These are phyloP conservation scores for Cutaneotrichosporon sp. DNA, from an alignment of 1,284 basidiomycete species.

Conservation along the genomic window DNA sequence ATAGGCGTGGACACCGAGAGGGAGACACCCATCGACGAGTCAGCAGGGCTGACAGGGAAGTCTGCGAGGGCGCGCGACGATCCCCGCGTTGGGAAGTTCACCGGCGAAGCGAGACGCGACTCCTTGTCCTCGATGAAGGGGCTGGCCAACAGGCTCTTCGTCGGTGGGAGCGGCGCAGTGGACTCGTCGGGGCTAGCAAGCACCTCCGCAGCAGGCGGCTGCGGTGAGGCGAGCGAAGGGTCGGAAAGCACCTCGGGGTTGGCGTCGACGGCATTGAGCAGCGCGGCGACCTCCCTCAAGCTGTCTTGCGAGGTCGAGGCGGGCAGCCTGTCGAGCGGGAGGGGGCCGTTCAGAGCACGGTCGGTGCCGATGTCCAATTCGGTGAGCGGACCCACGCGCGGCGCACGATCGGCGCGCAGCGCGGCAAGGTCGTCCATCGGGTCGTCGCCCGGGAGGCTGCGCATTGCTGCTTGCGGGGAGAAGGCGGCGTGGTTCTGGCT, in stretches of 20 bases:
- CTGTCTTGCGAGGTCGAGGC: not conserved
- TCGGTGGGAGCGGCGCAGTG: not conserved
- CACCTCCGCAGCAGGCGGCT: not conserved
- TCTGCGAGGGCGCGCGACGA: not conserved
- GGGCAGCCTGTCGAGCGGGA: not conserved
- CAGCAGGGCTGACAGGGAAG: not conserved
- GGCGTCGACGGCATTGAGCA: conserved; percentile 10
- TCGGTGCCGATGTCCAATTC: conserved; percentile 9
- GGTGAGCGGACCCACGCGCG: conserved; percentile 1
- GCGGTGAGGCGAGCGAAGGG: not conserved
- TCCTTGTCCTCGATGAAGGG: conserved; percentile 2
- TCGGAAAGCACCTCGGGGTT: conserved; percentile 20
- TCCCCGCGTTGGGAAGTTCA: conserved; percentile 14
- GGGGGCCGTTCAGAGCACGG: conserved; percentile 3
- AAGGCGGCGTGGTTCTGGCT: not conserved
- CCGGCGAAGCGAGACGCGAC: conserved; percentile 39
- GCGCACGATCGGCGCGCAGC: not conserved
- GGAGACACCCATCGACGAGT: not conserved
- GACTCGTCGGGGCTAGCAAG: not conserved
- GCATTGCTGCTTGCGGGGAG: not conserved
- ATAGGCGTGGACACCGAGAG: not conserved
- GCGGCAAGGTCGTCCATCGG: conserved; percentile 10
- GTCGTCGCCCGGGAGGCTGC: not conserved
- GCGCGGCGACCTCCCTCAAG: conserved; percentile 10
- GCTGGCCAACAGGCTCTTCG: not conserved